Evolutionary conservation across 164 flowering plant genomes (phyloP), one percentile per base, ranked within the genome.

Genomic region (Brasenia schreberi): DNA sequence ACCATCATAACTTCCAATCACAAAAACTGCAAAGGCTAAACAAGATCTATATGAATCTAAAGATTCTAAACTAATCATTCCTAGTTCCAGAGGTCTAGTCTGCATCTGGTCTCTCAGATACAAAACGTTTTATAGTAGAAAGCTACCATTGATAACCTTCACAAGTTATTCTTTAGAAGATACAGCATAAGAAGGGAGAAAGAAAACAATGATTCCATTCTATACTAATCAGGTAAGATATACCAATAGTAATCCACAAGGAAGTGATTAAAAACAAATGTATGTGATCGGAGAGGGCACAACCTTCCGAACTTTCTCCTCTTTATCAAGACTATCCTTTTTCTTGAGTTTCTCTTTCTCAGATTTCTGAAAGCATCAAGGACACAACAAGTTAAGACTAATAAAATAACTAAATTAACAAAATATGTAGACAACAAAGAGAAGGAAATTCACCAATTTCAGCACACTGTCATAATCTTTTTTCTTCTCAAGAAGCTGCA

Each of bases 261-360:
- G 39, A 33, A 33, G 39, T 33, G 39, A 33, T 33, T 1, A 33
- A 33, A 33, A 33, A 33, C 39, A 33, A 33, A 33, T 33, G 39
- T 33, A 33, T 33, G 39, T 33, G 39, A 33, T 33, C 39, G 3
- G 4, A 33, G 39, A 33, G 4, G 39, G 39, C 39, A 33, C 39
- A 67, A 77, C 80, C 80, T 75, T 75, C 5, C 74, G 78, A 64
- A 42, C 74, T 73, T 68, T 78, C 42, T 73, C 79, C 43, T 78
- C 78, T 68, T 78, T 78, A 12, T 73, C 75, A 67, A 71, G 12
- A 60, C 68, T 69, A 10, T 73, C 76, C 64, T 76, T 73, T 71
- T 67, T 72, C 69, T 72, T 74, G 43, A 70, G 76, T 68, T 68
- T 77, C 43, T 74, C 78, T 65, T 75, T 73, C 17, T 77, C 80